phyloP scores from a whole-genome alignment of 2,329 filamentous ascomycete species.

The Colletotrichum sidae region DNA sequence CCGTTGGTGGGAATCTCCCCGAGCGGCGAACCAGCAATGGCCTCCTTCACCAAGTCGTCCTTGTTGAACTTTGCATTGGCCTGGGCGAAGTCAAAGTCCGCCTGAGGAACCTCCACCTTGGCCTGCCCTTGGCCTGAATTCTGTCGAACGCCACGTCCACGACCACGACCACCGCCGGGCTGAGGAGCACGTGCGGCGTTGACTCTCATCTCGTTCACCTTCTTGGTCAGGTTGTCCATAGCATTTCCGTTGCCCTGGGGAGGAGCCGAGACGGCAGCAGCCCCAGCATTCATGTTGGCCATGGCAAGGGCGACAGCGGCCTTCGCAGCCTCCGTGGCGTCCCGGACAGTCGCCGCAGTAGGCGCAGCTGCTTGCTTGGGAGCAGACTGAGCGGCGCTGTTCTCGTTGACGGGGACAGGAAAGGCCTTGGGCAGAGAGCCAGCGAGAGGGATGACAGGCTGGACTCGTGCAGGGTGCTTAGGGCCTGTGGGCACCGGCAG shows the following conservation, averaged over 20 bases:
- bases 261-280: slow-evolving; percentile 40
- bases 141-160: slow-evolving; percentile 58
- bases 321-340: slow-evolving; percentile 79
- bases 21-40: slow-evolving; percentile 80
- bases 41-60: slow-evolving; percentile 81
- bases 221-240: slow-evolving; percentile 79
- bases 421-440: slow-evolving; percentile 49
- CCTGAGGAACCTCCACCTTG: slow-evolving; percentile 88
- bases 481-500: slow-evolving; percentile 60
- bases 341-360: slow-evolving; percentile 60
- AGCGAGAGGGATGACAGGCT: slow-evolving; percentile 74
- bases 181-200: slow-evolving; percentile 60
- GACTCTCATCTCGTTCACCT: slow-evolving; percentile 81
- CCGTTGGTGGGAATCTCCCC: slow-evolving; percentile 60
- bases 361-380: slow-evolving; percentile 43
- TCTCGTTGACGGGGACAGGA: slow-evolving; percentile 30
- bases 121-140: slow-evolving; percentile 45
- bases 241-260: slow-evolving; percentile 52
- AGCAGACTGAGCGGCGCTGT: slow-evolving; percentile 42
- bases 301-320: slow-evolving; percentile 85
- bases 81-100: slow-evolving; percentile 90
- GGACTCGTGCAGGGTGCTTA: slow-evolving; percentile 63
- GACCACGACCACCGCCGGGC: slow-evolving; percentile 56
- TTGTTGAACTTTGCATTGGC: slow-evolving; percentile 62
- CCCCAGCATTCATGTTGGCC: slow-evolving; percentile 70